Evolutionary conservation across 2,329 filamentous ascomycete species (phyloP), one percentile per base, ranked within the genome.

Genomic region (Penicillium sp.): DNA sequence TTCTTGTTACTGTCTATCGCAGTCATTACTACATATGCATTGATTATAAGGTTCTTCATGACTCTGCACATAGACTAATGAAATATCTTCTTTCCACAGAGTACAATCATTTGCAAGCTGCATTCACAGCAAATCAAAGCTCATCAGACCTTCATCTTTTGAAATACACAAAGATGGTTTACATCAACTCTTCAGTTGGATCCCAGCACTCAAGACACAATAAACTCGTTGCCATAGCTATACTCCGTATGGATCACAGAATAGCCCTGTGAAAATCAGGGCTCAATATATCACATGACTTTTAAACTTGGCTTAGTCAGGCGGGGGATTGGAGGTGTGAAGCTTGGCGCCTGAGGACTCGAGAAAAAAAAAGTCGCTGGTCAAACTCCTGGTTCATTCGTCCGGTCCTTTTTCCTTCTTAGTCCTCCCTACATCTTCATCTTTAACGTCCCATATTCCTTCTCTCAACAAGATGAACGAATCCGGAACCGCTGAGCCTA

Each of bases 381-480:
- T 8, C 44, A 51, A 56, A 50, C 50, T 45, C 20, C 47, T 50
- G 52, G 55, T 27, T 52, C 42, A 52, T 52, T 57, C 54, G 50
- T 44, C 52, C 39, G 42, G 33, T 39, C 42, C 41, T 31, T 37
- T 51, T 49, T 33, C 46, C 49, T 37, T 23, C 27, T 6, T 39
- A 49, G 15, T 27, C 35, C 35, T 39, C 40, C 38, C 44, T 49
- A 28, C 24, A 46, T 39, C 49, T 48, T 37, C 32, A 38, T 47
- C 24, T 40, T 38, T 46, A 44, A 24, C 48, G 51, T 52, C 54
- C 46, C 38, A 25, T 45, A 44, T 49, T 42, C 48, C 42, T 45
- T 35, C 43, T 38, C 46, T 38, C 42, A 47, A 47, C 50, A 67
- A 50, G 49, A 73, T 68, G 69, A 62, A 64, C 50, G 65, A 54